These are phyloP conservation scores for Fusarium brachygibbosum DNA, from an alignment of 2,329 filamentous ascomycete genomes.

Conservation along the genomic window DNA sequence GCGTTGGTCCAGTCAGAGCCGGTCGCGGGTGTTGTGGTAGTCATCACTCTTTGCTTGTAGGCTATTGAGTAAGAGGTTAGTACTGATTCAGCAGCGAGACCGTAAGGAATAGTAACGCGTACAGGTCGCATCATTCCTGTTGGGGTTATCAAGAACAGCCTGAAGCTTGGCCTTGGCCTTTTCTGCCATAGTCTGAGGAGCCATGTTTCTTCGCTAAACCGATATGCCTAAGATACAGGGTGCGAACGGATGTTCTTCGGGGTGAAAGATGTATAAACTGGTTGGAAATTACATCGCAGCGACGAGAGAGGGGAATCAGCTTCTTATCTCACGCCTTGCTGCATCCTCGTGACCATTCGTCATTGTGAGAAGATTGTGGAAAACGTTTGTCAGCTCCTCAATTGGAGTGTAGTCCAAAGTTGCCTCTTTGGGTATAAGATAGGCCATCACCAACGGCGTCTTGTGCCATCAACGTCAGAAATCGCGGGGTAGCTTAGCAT, in stretches of 20 bases:
- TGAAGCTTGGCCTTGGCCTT: conserved; percentile 41
- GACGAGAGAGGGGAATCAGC: conserved; percentile 22
- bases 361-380: conserved; percentile 3
- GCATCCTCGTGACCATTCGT: conserved; percentile 27
- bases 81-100: fast-evolving
- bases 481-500: conserved; percentile 39
- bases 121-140: conserved; percentile 35
- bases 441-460: conserved; percentile 5
- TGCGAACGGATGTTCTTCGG: not conserved
- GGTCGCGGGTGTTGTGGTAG: conserved; percentile 28
- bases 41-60: conserved; percentile 41
- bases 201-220: conserved; percentile 2
- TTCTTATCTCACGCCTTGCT: conserved; percentile 12
- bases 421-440: conserved; percentile 28
- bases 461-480: conserved; percentile 40
- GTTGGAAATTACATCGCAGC: not conserved
- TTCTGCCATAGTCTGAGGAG: conserved; percentile 36
- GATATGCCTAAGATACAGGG: not conserved
- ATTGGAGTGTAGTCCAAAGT: not conserved
- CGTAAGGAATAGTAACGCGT: fast-evolving
- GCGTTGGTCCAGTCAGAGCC: conserved; percentile 35
- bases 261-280: not conserved
- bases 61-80: conserved; percentile 6
- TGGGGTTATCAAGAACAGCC: conserved; percentile 35
- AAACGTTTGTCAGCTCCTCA: conserved; percentile 27